Conservation (phyloP, 2,329 filamentous ascomycete species). For the Escovopsis sp. region DNA sequence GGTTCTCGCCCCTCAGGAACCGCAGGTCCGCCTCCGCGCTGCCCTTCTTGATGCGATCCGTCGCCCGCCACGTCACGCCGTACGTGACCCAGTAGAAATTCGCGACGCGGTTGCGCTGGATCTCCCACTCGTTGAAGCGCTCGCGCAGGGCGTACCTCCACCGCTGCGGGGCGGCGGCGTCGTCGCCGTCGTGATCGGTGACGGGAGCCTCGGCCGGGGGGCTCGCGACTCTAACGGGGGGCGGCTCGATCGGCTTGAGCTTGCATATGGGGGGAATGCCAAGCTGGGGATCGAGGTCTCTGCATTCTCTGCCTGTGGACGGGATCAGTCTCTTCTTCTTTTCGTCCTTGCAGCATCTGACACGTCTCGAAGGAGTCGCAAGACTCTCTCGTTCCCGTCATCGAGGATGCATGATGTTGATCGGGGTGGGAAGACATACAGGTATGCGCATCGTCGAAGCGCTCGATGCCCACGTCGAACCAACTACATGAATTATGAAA, state of each 20-base stretch:
- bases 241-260: conserved; percentile 1
- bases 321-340: neutral
- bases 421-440: neutral
- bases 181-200: too few relatives aligned
- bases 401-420: too few relatives aligned
- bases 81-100: conserved; percentile 21
- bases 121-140: conserved; percentile 19
- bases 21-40: conserved; percentile 25
- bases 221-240: too few relatives aligned
- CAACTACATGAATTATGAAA: conserved; percentile 38
- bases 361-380: too few relatives aligned
- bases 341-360: too few relatives aligned
- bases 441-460: conserved; percentile 24
- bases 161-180: too few relatives aligned
- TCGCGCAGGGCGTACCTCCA: neutral
- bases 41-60: conserved; percentile 30
- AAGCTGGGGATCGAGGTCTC: too few relatives aligned
- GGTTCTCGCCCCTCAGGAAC: conserved; percentile 29
- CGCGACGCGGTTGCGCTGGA: conserved; percentile 33
- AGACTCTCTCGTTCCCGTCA: too few relatives aligned
- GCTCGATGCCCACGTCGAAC: conserved; percentile 48
- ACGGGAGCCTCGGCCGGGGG: too few relatives aligned
- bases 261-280: conserved; percentile 3
- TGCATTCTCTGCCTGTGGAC: neutral
- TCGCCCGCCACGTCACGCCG: conserved; percentile 36